These are phyloP conservation scores for Osmanthus fragrans DNA, from an alignment of 257 asterid species.

Conservation along the genomic window DNA sequence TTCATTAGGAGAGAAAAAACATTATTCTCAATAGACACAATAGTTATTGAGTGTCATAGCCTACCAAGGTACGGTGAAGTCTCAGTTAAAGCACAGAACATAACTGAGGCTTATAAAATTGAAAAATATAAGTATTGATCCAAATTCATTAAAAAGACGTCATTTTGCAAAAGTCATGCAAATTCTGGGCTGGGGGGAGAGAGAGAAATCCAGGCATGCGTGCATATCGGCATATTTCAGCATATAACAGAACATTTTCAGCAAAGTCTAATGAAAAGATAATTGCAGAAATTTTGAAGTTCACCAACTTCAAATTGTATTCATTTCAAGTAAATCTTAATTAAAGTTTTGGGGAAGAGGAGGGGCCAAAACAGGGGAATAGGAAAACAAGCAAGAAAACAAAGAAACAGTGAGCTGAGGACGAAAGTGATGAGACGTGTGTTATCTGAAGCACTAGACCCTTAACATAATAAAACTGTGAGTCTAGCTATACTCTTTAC, in stretches of 20 bases:
- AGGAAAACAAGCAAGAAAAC: neutral
- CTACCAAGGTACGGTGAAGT: neutral
- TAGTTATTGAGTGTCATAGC: too few relatives aligned
- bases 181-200: too few relatives aligned
- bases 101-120: neutral
- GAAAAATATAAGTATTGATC: neutral
- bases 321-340: neutral
- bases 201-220: too few relatives aligned
- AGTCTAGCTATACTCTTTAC: neutral
- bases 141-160: neutral
- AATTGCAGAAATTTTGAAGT: neutral
- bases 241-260: too few relatives aligned
- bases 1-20: neutral
- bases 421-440: too few relatives aligned
- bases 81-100: neutral
- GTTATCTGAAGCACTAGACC: neutral
- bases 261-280: neutral
- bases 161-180: neutral
- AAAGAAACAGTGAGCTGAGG: neutral
- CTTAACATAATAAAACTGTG: neutral
- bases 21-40: neutral
- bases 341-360: neutral
- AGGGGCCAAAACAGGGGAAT: too few relatives aligned
- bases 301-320: neutral
- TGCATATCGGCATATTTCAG: too few relatives aligned